These are phyloP conservation scores for Cercis canadensis DNA, from an alignment of 306 rosid genomes.

Conservation along the genomic window DNA sequence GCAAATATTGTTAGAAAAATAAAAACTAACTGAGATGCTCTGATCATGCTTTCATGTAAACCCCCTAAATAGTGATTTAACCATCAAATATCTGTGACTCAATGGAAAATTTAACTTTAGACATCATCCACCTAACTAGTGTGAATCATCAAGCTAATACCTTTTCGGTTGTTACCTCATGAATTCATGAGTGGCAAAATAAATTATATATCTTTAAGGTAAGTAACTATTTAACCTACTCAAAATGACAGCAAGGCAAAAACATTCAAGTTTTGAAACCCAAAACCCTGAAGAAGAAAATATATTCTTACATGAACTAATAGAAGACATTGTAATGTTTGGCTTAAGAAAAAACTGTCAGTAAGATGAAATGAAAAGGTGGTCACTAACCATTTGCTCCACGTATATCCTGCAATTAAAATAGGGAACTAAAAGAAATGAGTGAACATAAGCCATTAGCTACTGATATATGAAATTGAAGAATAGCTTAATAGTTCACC, in stretches of 20 bases:
- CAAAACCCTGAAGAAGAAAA: not conserved
- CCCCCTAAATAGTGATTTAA: not conserved
- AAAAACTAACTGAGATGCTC: not conserved
- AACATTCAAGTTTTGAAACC: slow-evolving; percentile 6
- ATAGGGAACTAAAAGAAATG: slow-evolving; percentile 1
- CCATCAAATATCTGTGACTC: not conserved
- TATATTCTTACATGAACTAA: not conserved
- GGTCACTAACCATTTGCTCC: slow-evolving; percentile 58
- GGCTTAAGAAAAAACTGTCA: not conserved
- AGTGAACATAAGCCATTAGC: slow-evolving; percentile 26
- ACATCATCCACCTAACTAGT: not conserved
- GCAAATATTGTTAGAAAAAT: slow-evolving; percentile 22
- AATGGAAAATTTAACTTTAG: not conserved
- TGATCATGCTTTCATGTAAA: not conserved
- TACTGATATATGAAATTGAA: not conserved
- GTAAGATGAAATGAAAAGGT: not conserved
- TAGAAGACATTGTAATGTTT: not conserved
- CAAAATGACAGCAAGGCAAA: slow-evolving; percentile 2
- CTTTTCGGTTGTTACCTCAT: not conserved
- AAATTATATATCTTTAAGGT: not conserved
- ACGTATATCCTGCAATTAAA: slow-evolving; percentile 55
- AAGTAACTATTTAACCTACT: not conserved
- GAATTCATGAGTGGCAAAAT: not conserved
- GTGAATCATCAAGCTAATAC: not conserved
- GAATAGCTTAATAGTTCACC: slow-evolving; percentile 45